These are phyloP conservation scores for Fusarium euwallaceae DNA, from an alignment of 2,329 filamentous ascomycete genomes.

Conservation along the genomic window DNA sequence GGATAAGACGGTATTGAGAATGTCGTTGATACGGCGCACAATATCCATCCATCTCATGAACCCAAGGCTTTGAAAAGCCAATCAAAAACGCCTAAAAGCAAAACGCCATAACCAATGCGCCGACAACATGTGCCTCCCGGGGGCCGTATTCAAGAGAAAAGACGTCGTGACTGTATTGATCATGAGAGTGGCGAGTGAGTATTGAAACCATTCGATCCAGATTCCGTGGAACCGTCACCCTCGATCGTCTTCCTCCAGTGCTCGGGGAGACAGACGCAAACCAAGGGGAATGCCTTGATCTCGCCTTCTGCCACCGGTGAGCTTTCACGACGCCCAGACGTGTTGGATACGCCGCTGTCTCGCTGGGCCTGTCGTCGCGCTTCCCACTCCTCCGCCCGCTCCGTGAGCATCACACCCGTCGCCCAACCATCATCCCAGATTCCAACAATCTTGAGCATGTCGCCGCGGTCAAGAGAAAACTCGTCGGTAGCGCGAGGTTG, in stretches of 20 bases:
- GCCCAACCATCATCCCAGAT: slow-evolving; percentile 99
- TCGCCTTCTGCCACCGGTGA: slow-evolving; percentile 79
- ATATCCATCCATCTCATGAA: slow-evolving; percentile 21
- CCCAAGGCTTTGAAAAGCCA: slow-evolving; percentile 27
- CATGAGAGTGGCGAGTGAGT: slow-evolving; percentile 46
- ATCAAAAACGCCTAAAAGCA: slow-evolving; percentile 41
- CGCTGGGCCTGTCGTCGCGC: slow-evolving; percentile 80
- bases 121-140: slow-evolving; percentile 35
- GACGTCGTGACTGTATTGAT: slow-evolving; percentile 41
- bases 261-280: slow-evolving; percentile 94
- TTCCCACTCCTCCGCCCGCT: slow-evolving; percentile 92
- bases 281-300: slow-evolving; percentile 97
- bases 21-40: slow-evolving; percentile 18
- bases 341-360: slow-evolving; percentile 93
- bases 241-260: slow-evolving; percentile 98
- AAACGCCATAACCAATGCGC: slow-evolving; percentile 57
- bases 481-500: slow-evolving; percentile 94
- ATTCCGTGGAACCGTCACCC: slow-evolving; percentile 80
- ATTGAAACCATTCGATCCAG: slow-evolving; percentile 61
- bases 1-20: slow-evolving; percentile 10
- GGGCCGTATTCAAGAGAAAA: slow-evolving; percentile 46
- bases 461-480: slow-evolving; percentile 91
- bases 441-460: slow-evolving; percentile 97
- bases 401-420: slow-evolving; percentile 86
- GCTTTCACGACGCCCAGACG: slow-evolving; percentile 71